Percentiles rank a stretch among this genome's conserved stretches.
Conservation (phyloP, 2,329 filamentous ascomycete genomes). For the Tothia fuscella region DNA sequence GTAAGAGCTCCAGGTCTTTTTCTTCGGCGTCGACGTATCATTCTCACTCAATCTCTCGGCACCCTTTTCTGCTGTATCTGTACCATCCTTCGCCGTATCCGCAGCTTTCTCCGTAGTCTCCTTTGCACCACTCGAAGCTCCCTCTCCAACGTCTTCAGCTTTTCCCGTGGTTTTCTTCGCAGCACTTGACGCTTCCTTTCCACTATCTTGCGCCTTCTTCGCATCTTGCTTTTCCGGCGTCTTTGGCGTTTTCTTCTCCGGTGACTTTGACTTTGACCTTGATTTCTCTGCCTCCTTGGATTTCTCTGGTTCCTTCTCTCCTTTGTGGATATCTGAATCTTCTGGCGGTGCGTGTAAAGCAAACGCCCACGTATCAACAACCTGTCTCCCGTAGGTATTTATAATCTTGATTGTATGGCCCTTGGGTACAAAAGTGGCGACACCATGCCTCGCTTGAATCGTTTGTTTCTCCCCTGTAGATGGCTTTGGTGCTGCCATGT, state of each 20-base stretch:
- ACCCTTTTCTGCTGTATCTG: conserved; percentile 2
- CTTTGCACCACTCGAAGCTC: conserved; percentile 8
- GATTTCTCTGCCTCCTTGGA: conserved; percentile 13
- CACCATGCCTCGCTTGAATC: conserved; percentile 37
- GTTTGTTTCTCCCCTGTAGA: conserved; percentile 25
- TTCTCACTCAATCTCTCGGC: conserved; percentile 7
- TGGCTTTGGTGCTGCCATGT: neutral
- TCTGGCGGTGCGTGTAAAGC: conserved; percentile 32
- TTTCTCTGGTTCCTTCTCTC: conserved; percentile 12
- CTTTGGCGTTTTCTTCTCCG: conserved; percentile 13
- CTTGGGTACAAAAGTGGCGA: conserved; percentile 37
- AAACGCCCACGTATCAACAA: conserved; percentile 39
- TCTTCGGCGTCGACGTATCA: conserved; percentile 1
- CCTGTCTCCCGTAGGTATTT: conserved; percentile 39
- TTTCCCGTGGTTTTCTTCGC: conserved; percentile 8
- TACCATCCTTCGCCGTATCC: neutral
- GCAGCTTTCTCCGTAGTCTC: neutral
- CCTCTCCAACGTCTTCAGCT: conserved; percentile 7
- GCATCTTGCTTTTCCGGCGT: conserved; percentile 13
- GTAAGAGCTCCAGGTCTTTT: conserved; percentile 23
- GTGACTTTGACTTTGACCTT: neutral
- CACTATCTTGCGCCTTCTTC: conserved; percentile 19
- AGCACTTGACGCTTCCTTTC: conserved; percentile 13
- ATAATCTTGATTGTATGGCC: conserved; percentile 38
- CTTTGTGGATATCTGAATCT: conserved; percentile 10